A percentile compares a stretch with the other conserved stretches of the same genome.
phyloP scores from a whole-genome alignment of 768 basidiomycete genomes.

The Xanthoconium purpureum region DNA sequence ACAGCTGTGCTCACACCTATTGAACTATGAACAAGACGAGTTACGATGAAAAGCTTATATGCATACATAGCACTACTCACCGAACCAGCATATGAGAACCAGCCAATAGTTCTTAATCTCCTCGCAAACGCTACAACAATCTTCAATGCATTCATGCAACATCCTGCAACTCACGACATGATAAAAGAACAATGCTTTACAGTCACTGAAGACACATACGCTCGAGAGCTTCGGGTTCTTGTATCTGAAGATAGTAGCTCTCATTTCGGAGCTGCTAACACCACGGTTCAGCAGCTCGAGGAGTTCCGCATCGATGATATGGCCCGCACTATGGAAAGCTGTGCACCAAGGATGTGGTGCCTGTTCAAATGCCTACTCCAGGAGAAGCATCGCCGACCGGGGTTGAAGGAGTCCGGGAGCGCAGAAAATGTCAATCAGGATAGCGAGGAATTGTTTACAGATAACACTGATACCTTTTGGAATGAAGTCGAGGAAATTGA shows the following conservation, averaged over 20 bases:
- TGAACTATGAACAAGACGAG: neutral
- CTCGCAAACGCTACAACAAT: no score
- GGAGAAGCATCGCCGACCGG: neutral
- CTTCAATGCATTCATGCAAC: no score
- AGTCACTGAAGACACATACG: no score
- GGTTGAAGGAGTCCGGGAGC: neutral
- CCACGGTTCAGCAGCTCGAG: neutral
- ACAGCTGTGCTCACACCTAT: neutral
- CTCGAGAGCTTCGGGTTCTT: no score
- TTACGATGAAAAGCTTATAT: no score
- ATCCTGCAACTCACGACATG: no score
- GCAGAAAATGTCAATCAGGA: neutral
- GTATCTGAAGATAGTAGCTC: neutral
- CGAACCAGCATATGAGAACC: no score
- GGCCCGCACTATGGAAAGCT: neutral
- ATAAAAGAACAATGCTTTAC: no score
- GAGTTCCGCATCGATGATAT: neutral
- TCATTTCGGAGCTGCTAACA: neutral
- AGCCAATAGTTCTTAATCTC: no score
- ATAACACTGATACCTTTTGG: neutral
- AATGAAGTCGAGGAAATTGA: neutral
- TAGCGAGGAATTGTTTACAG: rapidly evolving
- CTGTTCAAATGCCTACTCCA: neutral
- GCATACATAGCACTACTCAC: no score
- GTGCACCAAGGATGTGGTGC: neutral